These are phyloP conservation scores for Vitis amurensis DNA, from an alignment of 164 flowering plant genomes.

Conservation along the genomic window DNA sequence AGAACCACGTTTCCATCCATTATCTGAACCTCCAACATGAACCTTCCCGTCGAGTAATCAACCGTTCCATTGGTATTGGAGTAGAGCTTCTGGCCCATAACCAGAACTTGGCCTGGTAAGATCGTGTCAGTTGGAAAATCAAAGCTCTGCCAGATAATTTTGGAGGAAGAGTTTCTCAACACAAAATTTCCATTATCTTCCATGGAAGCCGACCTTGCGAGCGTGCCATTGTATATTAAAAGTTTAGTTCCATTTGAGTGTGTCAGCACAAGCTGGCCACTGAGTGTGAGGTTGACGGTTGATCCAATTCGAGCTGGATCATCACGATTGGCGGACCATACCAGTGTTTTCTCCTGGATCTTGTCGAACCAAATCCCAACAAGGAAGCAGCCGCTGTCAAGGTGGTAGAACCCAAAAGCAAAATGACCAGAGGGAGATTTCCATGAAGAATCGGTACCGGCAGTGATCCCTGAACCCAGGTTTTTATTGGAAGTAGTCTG, in stretches of 20 bases:
- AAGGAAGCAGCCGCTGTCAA: slow-evolving; percentile 15
- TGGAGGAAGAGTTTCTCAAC: slow-evolving; percentile 1
- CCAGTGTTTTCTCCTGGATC: slow-evolving; percentile 23
- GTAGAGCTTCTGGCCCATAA: slow-evolving; percentile 14
- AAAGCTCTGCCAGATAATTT: slow-evolving; percentile 22
- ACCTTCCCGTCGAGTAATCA: slow-evolving; percentile 24
- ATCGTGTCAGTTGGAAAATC: slow-evolving; percentile 19
- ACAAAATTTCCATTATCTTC: slow-evolving; percentile 20
- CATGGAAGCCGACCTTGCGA: slow-evolving; percentile 10
- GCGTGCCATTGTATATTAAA: slow-evolving; percentile 7
- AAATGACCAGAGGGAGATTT: slow-evolving; percentile 28
- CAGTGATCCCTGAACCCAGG: slow-evolving; percentile 13
- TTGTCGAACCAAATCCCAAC: slow-evolving; percentile 36
- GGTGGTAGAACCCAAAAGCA: slow-evolving; percentile 33
- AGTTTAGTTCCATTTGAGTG: slow-evolving; percentile 14
- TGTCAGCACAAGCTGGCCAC: slow-evolving; percentile 18
- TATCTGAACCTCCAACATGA: slow-evolving; percentile 16
- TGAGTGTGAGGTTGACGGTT: slow-evolving; percentile 5
- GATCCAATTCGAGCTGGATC: slow-evolving; percentile 20
- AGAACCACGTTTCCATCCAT: slow-evolving; percentile 18
- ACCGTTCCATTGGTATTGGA: slow-evolving; percentile 16
- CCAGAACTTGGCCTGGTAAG: slow-evolving; percentile 15
- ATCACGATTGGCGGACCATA: slow-evolving; percentile 38
- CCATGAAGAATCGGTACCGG: slow-evolving; percentile 27
- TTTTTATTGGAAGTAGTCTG: slow-evolving; percentile 3